A percentile compares a stretch with the other conserved stretches of the same genome.
Conservation (phyloP, 164 flowering plant genomes). For the Liquidambar formosana region DNA sequence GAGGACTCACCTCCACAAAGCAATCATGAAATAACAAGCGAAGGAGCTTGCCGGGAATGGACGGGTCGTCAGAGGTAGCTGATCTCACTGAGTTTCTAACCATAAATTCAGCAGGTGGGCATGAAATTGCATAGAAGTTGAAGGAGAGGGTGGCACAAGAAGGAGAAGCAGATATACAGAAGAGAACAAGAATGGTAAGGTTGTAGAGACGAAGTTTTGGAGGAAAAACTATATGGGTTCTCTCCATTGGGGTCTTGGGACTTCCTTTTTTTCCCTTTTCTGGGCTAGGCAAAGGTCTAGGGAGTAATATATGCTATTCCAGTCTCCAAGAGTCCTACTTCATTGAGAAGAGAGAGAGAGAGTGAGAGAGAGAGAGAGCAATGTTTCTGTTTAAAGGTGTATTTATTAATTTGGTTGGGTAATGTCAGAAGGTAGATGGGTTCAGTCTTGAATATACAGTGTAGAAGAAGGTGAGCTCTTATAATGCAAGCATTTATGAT, state of each 20-base stretch:
- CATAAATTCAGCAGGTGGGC: constrained; percentile 69
- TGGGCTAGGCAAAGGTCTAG: too few species aligned
- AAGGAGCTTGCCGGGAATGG: constrained; percentile 75
- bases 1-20: constrained; percentile 65
- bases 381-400: constrained; percentile 10
- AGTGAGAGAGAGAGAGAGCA: constrained; percentile 6
- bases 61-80: constrained; percentile 50
- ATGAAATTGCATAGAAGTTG: constrained; percentile 58
- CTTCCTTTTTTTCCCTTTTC: too few species aligned
- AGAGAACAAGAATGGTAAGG: constrained; percentile 9
- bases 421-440: constrained; percentile 25
- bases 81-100: constrained; percentile 67
- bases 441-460: too few species aligned
- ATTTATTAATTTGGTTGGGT: constrained; percentile 22
- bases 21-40: constrained; percentile 85
- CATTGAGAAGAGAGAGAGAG: constrained; percentile 3
- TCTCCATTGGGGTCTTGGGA: constrained; percentile 18
- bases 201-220: background rate
- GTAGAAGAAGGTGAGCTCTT: too few species aligned
- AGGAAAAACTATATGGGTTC: background rate
- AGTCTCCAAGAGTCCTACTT: too few species aligned
- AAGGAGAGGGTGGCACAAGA: constrained; percentile 35
- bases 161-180: constrained; percentile 18
- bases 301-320: too few species aligned
- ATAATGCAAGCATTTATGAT: too few species aligned